A percentile compares a stretch with the other conserved stretches of the same genome.
phyloP scores from a whole-genome alignment of 331 rosid species.

The Malus hybrid region DNA sequence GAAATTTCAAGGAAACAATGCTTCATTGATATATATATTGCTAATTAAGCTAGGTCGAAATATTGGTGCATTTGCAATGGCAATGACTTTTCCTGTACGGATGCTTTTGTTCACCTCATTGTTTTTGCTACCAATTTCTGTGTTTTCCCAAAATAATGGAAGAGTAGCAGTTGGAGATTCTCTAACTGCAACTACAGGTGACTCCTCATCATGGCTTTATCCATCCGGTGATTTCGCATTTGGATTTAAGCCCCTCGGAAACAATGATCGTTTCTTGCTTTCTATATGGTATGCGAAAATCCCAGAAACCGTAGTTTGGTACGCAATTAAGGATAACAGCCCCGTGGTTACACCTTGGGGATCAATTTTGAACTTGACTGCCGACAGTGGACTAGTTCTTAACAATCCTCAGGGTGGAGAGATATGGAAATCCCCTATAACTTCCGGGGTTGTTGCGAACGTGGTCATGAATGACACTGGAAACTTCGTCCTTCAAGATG shows the following conservation, averaged over 20 bases:
- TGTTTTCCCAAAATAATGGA: slow-evolving; percentile 26
- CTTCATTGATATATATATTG: too few species aligned
- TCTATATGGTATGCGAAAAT: slow-evolving; percentile 3
- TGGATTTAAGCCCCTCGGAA: not conserved
- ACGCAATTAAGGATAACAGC: not conserved
- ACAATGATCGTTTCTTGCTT: not conserved
- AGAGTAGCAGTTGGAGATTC: slow-evolving; percentile 22
- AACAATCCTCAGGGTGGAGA: not conserved
- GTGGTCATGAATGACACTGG: slow-evolving; percentile 1
- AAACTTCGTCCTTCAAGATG: slow-evolving; percentile 8
- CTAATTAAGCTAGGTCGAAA: not conserved
- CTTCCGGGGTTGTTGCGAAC: not conserved
- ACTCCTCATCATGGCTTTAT: not conserved
- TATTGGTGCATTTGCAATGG: not conserved
- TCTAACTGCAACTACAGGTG: not conserved
- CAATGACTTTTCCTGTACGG: slow-evolving; percentile 23
- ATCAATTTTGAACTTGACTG: slow-evolving; percentile 6
- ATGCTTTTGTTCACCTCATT: slow-evolving; percentile 1
- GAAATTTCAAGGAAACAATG: not conserved
- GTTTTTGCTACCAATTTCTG: slow-evolving; percentile 16
- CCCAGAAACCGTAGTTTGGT: slow-evolving; percentile 41
- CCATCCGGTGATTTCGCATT: not conserved
- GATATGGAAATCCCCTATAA: slow-evolving; percentile 15
- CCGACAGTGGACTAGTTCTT: slow-evolving; percentile 12
- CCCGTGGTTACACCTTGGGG: not conserved